Evolutionary conservation across 768 basidiomycete genomes (phyloP).

Genomic region (Sporobolomyces roseus): DNA sequence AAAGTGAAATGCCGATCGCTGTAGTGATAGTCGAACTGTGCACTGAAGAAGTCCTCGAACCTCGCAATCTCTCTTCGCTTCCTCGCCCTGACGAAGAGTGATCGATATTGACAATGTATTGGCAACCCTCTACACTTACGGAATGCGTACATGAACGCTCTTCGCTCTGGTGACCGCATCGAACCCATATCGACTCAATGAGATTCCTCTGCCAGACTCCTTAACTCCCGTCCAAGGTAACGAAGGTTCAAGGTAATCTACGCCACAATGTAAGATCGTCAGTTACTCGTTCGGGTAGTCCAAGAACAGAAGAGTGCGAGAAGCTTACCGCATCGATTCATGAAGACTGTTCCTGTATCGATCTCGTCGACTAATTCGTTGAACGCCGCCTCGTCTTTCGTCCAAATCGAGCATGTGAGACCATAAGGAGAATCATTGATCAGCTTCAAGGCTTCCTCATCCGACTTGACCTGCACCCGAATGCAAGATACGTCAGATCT

Average conservation of each 20-base stretch:
- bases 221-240: conserved; percentile 93
- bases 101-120: too few species aligned
- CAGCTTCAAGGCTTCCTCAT: conserved; percentile 78
- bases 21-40: too few species aligned
- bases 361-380: conserved; percentile 64
- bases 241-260: conserved; percentile 86
- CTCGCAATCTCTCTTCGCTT: too few species aligned
- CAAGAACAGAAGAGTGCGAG: background rate
- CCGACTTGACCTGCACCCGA: conserved; percentile 62
- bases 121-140: too few species aligned
- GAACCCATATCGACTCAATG: conserved; percentile 75
- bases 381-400: conserved; percentile 66
- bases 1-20: too few species aligned
- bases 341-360: conserved; percentile 85
- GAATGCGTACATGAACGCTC: conserved; percentile 35
- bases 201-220: conserved; percentile 84
- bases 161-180: conserved; percentile 44
- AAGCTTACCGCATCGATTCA: conserved; percentile 63
- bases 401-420: conserved; percentile 92
- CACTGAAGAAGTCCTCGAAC: too few species aligned
- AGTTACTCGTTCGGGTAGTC: conserved; percentile 12
- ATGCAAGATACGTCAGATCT: background rate
- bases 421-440: conserved; percentile 98
- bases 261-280: background rate
- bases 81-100: too few species aligned